A percentile compares a stretch with the other conserved stretches of the same genome.
These are phyloP conservation scores for Ziziphus jujuba DNA, from an alignment of 306 rosid species.

Conservation along the genomic window DNA sequence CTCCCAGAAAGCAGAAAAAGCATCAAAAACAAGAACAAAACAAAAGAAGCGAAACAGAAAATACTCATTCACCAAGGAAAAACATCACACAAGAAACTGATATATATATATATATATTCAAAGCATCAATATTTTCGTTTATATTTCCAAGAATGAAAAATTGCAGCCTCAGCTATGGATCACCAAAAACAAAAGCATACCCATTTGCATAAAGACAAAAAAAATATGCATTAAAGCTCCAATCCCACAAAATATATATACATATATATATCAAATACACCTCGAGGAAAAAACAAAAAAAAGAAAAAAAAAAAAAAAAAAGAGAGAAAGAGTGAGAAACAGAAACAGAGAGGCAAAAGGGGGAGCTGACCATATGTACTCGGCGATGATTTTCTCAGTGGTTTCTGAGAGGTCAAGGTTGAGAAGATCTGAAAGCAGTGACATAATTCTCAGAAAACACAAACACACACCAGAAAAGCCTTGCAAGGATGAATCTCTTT, in stretches of 20 bases:
- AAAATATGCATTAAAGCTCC: neutral
- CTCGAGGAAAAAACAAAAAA: neutral
- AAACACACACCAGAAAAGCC: neutral
- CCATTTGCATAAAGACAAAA: neutral
- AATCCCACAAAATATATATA: neutral
- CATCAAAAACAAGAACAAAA: neutral
- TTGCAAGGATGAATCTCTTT: neutral
- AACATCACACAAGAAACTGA: too few species aligned
- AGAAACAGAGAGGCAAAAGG: neutral
- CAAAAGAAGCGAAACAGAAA: neutral
- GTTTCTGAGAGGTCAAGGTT: conserved; percentile 41
- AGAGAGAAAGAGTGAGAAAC: neutral
- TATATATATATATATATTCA: too few species aligned
- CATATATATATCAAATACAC: neutral
- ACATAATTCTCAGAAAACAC: conserved; percentile 16
- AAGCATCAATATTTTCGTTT: too few species aligned
- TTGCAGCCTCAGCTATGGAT: too few species aligned
- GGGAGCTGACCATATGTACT: conserved; percentile 45
- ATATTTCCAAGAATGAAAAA: too few species aligned
- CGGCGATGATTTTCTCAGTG: conserved; percentile 44
- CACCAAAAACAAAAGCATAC: neutral
- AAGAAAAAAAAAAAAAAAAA: neutral
- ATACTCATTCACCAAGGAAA: neutral
- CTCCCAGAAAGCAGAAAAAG: neutral
- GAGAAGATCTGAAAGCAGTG: conserved; percentile 43